These are phyloP conservation scores for Castanea sativa DNA, from an alignment of 306 rosid genomes.

Conservation along the genomic window DNA sequence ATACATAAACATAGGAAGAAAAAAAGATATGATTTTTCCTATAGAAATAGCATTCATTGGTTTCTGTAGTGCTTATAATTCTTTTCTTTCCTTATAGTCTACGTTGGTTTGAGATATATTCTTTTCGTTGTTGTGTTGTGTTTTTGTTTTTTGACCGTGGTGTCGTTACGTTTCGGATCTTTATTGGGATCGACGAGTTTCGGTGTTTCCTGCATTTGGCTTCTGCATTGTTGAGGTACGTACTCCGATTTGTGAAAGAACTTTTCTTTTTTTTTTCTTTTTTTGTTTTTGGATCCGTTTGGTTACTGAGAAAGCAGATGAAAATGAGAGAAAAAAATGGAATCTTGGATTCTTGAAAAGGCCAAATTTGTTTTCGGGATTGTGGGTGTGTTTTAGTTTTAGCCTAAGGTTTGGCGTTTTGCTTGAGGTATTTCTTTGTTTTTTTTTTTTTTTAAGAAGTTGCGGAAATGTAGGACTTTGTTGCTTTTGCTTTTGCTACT, in stretches of 20 bases:
- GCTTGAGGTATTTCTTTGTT: too few species aligned
- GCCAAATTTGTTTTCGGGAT: neutral
- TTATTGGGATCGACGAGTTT: constrained; percentile 35
- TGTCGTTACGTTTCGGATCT: constrained; percentile 49
- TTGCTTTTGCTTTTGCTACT: neutral
- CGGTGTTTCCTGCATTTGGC: constrained; percentile 10
- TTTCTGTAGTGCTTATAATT: constrained; percentile 29
- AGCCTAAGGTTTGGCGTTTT: neutral
- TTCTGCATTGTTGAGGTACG: constrained; percentile 24
- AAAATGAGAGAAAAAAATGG: neutral
- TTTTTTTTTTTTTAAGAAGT: too few species aligned
- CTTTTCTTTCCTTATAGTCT: constrained; percentile 73
- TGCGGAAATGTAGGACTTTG: constrained; percentile 2
- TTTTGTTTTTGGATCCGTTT: neutral
- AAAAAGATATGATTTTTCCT: too few species aligned
- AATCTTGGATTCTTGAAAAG: neutral
- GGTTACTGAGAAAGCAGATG: neutral
- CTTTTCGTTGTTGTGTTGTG: too few species aligned
- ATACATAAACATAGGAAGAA: too few species aligned
- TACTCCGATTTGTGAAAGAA: neutral
- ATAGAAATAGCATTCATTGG: constrained; percentile 2
- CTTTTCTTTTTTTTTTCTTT: neutral
- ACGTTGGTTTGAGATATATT: constrained; percentile 33
- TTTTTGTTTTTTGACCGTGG: neutral
- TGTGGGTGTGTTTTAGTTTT: neutral